These are phyloP conservation scores for Fusarium setosum DNA, from an alignment of 2,329 filamentous ascomycete genomes.

Conservation along the genomic window DNA sequence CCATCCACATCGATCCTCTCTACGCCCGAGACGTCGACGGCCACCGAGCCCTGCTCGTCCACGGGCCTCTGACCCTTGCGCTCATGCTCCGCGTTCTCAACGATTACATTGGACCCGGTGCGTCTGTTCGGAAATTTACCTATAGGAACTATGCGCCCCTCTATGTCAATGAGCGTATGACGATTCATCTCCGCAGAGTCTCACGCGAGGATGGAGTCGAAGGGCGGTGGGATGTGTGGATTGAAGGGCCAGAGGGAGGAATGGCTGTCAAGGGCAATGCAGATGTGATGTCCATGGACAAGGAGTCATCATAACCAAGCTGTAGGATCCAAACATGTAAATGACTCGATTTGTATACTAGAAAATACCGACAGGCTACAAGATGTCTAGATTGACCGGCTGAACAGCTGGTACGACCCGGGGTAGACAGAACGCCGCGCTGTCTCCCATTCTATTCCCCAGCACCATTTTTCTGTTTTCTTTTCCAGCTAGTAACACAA, in stretches of 20 bases:
- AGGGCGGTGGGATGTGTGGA: slow-evolving; percentile 53
- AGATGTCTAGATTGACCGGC: slow-evolving; percentile 17
- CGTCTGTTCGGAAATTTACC: slow-evolving; percentile 66
- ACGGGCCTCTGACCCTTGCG: slow-evolving; percentile 84
- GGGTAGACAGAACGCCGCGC: slow-evolving; percentile 7
- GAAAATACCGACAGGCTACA: slow-evolving; percentile 24
- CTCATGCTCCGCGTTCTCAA: slow-evolving; percentile 77
- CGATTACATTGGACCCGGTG: slow-evolving; percentile 30
- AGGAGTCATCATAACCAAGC: background rate
- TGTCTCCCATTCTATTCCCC: slow-evolving; percentile 8
- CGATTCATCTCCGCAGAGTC: slow-evolving; percentile 71
- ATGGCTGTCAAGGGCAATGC: slow-evolving; percentile 71
- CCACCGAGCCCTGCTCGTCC: slow-evolving; percentile 80
- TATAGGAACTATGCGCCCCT: slow-evolving; percentile 88
- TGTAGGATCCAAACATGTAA: background rate
- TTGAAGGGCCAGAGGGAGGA: slow-evolving; percentile 63
- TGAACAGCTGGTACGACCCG: slow-evolving; percentile 4
- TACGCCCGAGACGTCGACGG: slow-evolving; percentile 80
- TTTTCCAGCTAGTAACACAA: slow-evolving; percentile 7
- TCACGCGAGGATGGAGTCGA: slow-evolving; percentile 43
- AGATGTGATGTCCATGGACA: slow-evolving; percentile 23
- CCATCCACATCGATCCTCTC: slow-evolving; percentile 83
- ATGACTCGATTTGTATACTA: slow-evolving; percentile 14
- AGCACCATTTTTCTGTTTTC: slow-evolving; percentile 3
- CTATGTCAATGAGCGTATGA: slow-evolving; percentile 78